Evolutionary conservation across 768 basidiomycete genomes (phyloP), one percentile per base, ranked within the genome.

Genomic region (Leccinum fibrillosum): DNA sequence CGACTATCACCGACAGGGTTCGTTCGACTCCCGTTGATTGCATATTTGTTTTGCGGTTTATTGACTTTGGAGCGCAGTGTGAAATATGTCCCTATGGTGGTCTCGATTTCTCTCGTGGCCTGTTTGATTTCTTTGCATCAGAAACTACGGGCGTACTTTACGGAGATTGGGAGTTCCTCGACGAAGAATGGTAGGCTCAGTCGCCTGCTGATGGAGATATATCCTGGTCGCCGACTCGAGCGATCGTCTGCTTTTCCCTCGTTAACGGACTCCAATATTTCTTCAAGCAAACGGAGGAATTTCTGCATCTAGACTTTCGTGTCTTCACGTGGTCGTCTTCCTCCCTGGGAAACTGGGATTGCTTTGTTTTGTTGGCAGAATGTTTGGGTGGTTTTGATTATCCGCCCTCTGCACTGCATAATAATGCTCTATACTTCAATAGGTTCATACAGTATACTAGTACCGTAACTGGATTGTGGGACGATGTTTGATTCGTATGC

Each of bases 71-170:
- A 39, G 53, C 37, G 12, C 65, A 88, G 82, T 90, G 89, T 66
- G 83, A 83, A 39, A 80, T 78, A 21, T 92, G 90, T 68, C 82
- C 82, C 13, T 80, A 73, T 57, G 81, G 80, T 49, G 89, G 82
- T 35, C 81, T 92, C 26, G 90, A 92, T 70, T 74, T 91, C 32
- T 84, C 85, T 25, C 69, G 74, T n/a, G 84, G 85, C 45, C 77
- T 92, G 50, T 92, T 92, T 75, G 54, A 69, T 21, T 72, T 65
- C 72, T 89, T 91, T 68, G 84, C 80, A 5, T 17, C 68, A 10
- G 67, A 76, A 51, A 62, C 64, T 47, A 64, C 53, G 6, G 90
- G 89, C 45, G 80, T 88, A 12, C 73, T 91, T 56, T 74, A 76
- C 57, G 86, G 83, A 50, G 63, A 69, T 5, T 92, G 90, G 90